Evolutionary conservation across 306 rosid species (phyloP).

Genomic region (Lithocarpus polystachyus): DNA sequence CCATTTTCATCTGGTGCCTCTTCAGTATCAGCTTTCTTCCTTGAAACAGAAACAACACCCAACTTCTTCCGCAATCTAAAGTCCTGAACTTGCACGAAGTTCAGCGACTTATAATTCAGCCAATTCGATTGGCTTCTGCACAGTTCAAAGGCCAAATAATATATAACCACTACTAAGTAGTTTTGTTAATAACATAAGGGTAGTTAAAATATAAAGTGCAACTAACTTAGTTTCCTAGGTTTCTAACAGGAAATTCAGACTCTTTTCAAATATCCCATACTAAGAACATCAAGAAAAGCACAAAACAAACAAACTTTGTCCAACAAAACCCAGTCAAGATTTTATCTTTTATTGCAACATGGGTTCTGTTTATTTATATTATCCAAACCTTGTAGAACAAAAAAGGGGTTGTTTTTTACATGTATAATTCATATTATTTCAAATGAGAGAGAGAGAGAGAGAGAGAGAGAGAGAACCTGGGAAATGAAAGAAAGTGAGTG

Average conservation of each 20-base stretch:
- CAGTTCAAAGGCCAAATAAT: slow-evolving; percentile 16
- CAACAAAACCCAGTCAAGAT: neutral
- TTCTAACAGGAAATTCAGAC: neutral
- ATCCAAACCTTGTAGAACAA: neutral
- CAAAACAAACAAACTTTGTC: neutral
- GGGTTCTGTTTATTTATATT: neutral
- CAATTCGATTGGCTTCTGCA: slow-evolving; percentile 57
- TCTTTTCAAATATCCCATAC: slow-evolving; percentile 4
- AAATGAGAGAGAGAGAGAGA: neutral
- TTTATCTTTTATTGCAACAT: neutral
- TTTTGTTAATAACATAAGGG: neutral
- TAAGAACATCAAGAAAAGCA: neutral
- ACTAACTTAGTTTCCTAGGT: neutral
- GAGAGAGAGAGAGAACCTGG: slow-evolving; percentile 57
- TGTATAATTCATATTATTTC: neutral
- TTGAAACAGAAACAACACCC: slow-evolving; percentile 55
- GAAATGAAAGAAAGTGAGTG: slow-evolving; percentile 49
- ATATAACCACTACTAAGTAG: slow-evolving; percentile 22
- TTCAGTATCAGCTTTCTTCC: slow-evolving; percentile 48
- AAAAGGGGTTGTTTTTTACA: too few relatives aligned
- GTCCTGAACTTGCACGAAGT: slow-evolving; percentile 44
- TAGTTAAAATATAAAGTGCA: neutral
- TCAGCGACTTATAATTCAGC: slow-evolving; percentile 33
- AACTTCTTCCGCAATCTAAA: slow-evolving; percentile 44
- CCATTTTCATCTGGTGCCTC: slow-evolving; percentile 53